These are phyloP conservation scores for Psilocybe cubensis DNA, from an alignment of 768 basidiomycete genomes.

Conservation along the genomic window DNA sequence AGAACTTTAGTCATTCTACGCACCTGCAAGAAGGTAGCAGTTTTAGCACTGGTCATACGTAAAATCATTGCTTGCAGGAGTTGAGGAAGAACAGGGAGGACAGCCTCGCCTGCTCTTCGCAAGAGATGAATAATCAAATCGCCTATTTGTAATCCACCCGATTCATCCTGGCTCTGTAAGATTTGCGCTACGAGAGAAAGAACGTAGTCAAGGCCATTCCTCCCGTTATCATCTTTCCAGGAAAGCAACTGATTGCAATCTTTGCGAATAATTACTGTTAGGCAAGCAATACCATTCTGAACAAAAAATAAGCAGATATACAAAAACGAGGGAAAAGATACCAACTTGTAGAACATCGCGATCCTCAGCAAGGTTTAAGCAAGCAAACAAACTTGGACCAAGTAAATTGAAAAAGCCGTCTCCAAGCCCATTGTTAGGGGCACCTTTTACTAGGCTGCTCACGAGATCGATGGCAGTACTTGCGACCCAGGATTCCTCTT, in stretches of 20 bases:
- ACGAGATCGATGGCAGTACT: constrained; percentile 84
- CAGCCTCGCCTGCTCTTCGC: constrained; percentile 76
- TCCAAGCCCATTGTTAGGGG: constrained; percentile 66
- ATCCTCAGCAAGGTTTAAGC: constrained; percentile 75
- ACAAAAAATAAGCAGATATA: background rate
- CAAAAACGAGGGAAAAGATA: constrained; percentile 1
- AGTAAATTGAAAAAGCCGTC: constrained; percentile 79
- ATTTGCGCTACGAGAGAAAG: constrained; percentile 78
- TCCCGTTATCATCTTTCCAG: constrained; percentile 71
- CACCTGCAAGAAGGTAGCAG: constrained; percentile 91
- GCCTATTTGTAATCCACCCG: constrained; percentile 91
- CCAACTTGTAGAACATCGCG: constrained; percentile 80
- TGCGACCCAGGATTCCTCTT: constrained; percentile 74
- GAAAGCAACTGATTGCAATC: constrained; percentile 79
- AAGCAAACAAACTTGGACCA: constrained; percentile 75
- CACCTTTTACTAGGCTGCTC: constrained; percentile 70
- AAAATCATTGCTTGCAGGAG: constrained; percentile 82
- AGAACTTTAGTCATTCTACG: background rate
- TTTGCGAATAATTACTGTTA: constrained; percentile 87
- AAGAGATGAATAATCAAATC: constrained; percentile 94
- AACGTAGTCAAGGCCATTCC: constrained; percentile 76
- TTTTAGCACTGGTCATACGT: constrained; percentile 84
- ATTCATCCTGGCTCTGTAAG: constrained; percentile 82
- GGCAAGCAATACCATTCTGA: constrained; percentile 80
- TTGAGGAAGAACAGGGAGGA: constrained; percentile 86